These are phyloP conservation scores for Entamoeba moshkovskii DNA, from an alignment of 208 protist species.

Conservation along the genomic window DNA sequence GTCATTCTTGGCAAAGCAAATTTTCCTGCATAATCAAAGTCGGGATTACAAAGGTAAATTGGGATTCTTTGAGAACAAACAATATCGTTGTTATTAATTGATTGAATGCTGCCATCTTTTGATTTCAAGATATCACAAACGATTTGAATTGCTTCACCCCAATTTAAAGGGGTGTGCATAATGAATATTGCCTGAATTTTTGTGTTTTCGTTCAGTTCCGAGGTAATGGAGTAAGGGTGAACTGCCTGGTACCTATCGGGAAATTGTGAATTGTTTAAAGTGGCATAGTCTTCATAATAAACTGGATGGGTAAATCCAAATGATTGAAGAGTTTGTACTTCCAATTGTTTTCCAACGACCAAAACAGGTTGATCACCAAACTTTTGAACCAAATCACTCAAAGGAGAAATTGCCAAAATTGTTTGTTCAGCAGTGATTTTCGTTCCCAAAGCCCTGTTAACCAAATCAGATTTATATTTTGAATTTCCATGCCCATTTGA, in stretches of 20 bases:
- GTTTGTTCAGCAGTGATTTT: background rate
- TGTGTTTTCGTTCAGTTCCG: background rate
- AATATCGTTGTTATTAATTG: background rate
- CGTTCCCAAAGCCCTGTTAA: background rate
- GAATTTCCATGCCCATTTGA: background rate
- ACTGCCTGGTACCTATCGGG: background rate
- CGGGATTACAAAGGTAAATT: background rate
- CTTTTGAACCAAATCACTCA: background rate
- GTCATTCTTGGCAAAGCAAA: background rate
- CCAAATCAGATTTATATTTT: background rate
- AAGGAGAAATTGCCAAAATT: background rate
- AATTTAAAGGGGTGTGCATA: background rate
- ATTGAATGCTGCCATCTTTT: background rate
- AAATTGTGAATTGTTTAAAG: background rate
- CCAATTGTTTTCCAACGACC: background rate
- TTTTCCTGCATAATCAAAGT: background rate
- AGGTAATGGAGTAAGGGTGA: background rate
- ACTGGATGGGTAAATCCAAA: background rate
- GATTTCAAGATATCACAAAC: background rate
- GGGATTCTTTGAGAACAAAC: background rate
- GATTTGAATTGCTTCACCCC: background rate
- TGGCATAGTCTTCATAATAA: background rate
- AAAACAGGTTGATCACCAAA: background rate
- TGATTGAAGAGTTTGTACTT: background rate
- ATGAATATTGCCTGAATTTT: background rate